These are phyloP conservation scores for Candida anutae DNA, from an alignment of 1,139 yeast genomes.

Conservation along the genomic window DNA sequence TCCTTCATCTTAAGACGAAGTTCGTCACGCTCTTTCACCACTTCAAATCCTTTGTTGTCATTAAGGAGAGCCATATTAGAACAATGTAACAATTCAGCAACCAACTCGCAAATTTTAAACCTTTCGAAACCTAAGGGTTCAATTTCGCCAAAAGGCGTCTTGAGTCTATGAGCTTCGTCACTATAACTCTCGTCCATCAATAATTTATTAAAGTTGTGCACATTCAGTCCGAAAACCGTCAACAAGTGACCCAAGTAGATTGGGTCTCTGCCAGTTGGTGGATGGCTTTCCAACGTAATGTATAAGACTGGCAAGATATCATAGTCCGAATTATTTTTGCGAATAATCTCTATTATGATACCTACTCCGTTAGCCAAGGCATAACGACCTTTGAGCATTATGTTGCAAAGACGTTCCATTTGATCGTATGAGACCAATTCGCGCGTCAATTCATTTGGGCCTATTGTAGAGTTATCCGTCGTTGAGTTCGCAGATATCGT, in stretches of 20 bases:
- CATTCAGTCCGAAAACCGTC: slow-evolving; percentile 67
- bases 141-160: slow-evolving; percentile 49
- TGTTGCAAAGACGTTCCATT: slow-evolving; percentile 60
- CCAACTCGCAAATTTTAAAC: slow-evolving; percentile 87
- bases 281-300: slow-evolving; percentile 84
- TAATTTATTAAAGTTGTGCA: slow-evolving; percentile 52
- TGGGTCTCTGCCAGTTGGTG: slow-evolving; percentile 93
- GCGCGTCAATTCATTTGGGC: slow-evolving; percentile 92
- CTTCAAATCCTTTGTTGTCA: slow-evolving; percentile 73
- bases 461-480: slow-evolving; percentile 78
- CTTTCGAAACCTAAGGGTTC: slow-evolving; percentile 95
- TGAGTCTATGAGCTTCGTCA: slow-evolving; percentile 23
- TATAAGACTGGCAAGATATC: slow-evolving; percentile 84
- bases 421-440: slow-evolving; percentile 71
- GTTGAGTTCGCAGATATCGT: slow-evolving; percentile 66
- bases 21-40: slow-evolving; percentile 68
- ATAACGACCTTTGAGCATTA: slow-evolving; percentile 88
- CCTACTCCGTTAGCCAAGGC: slow-evolving; percentile 95
- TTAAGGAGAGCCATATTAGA: slow-evolving; percentile 93
- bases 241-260: slow-evolving; percentile 86
- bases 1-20: slow-evolving; percentile 48
- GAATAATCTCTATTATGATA: slow-evolving; percentile 85
- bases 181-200: slow-evolving; percentile 18
- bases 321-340: slow-evolving; percentile 94
- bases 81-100: slow-evolving; percentile 92